Percentiles rank a stretch among this genome's conserved stretches.
Evolutionary conservation across 108 stramenopile species (phyloP).

Genomic region (Skeletonema grethae): DNA sequence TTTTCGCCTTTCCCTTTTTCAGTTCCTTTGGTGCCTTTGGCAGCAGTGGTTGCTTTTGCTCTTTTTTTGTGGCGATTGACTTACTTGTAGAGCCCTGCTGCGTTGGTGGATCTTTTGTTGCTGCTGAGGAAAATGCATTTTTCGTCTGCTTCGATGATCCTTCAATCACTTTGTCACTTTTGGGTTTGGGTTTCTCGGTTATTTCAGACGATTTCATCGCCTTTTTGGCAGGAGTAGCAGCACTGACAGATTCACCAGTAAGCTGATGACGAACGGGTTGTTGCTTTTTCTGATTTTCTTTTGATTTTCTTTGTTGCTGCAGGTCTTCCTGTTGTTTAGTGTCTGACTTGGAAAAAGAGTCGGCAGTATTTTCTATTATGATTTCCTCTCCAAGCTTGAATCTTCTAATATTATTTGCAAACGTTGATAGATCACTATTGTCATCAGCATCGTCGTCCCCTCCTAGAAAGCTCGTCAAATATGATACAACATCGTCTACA

Average conservation of each 20-base stretch:
- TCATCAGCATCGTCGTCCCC: background rate
- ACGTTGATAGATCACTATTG: constrained; percentile 4
- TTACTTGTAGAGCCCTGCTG: too few relatives aligned
- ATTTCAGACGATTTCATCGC: background rate
- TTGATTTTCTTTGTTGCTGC: background rate
- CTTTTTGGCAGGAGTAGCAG: background rate
- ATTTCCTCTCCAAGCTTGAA: constrained; percentile 23
- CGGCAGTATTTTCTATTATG: background rate
- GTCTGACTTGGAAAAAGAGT: background rate
- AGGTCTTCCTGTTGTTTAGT: background rate
- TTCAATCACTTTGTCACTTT: background rate
- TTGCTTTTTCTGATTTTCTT: background rate
- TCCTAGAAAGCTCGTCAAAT: constrained; percentile 32
- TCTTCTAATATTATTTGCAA: constrained; percentile 28
- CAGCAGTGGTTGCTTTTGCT: background rate
- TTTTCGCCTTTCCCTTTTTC: constrained; percentile 28
- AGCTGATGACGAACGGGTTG: background rate
- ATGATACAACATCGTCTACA: constrained; percentile 30
- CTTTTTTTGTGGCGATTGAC: background rate
- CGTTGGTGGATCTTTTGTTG: background rate
- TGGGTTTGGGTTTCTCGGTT: background rate
- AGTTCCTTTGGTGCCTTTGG: constrained; percentile 11
- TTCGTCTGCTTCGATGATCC: background rate
- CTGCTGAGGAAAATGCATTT: background rate
- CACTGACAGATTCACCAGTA: background rate